A percentile compares a stretch with the other conserved stretches of the same genome.
Evolutionary conservation across 306 rosid genomes (phyloP).

Genomic region (Inga laurina): DNA sequence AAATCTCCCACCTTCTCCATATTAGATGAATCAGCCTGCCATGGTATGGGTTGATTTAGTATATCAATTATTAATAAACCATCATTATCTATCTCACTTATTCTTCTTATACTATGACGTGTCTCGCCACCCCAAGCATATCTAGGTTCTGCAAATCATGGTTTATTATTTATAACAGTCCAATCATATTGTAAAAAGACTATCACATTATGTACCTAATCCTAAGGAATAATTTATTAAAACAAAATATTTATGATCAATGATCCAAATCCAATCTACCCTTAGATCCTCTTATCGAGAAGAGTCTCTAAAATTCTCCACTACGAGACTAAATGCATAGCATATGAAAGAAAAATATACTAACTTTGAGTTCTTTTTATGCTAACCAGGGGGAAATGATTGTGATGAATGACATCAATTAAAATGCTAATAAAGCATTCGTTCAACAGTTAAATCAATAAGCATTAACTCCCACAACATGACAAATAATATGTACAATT

Average conservation of each 20-base stretch:
- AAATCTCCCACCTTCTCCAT: slow-evolving; percentile 98
- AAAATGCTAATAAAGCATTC: too few species aligned
- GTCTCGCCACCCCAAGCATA: slow-evolving; percentile 99
- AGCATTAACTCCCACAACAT: too few species aligned
- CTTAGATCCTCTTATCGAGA: background rate
- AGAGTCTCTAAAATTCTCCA: background rate
- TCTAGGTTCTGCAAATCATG: slow-evolving; percentile 99
- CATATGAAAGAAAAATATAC: too few species aligned
- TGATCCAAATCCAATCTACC: background rate
- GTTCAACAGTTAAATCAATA: too few species aligned
- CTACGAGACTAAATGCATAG: background rate
- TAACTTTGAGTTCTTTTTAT: too few species aligned
- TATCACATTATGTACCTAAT: background rate
- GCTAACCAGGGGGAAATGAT: too few species aligned
- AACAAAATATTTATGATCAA: background rate
- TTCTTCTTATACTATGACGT: slow-evolving; percentile 93
- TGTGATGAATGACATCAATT: too few species aligned
- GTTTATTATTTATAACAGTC: too few species aligned
- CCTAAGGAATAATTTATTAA: background rate
- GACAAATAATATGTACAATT: too few species aligned
- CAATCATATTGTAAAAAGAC: too few species aligned
- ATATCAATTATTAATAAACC: slow-evolving; percentile 91
- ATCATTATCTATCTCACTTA: slow-evolving; percentile 95
- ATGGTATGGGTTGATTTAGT: slow-evolving; percentile 90
- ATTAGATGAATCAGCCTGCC: slow-evolving; percentile 99